Conservation (phyloP, 257 asterid species). For the Solanum stenotomum region DNA sequence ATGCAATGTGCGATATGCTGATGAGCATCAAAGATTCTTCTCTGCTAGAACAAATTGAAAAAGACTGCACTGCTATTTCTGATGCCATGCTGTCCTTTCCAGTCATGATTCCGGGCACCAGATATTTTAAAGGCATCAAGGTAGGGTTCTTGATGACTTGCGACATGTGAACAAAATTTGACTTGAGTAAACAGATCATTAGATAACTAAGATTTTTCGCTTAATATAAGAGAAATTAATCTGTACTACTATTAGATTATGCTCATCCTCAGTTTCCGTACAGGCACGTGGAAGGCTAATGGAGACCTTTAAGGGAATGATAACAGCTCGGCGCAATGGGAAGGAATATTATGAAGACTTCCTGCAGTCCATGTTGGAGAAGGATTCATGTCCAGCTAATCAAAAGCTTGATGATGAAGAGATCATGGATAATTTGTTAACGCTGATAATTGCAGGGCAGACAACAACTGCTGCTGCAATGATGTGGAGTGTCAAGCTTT, state of each 20-base stretch:
- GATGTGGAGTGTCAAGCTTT: slow-evolving; percentile 62
- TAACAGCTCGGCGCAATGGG: slow-evolving; percentile 24
- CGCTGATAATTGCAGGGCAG: slow-evolving; percentile 41
- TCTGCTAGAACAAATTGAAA: slow-evolving; percentile 25
- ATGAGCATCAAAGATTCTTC: slow-evolving; percentile 35
- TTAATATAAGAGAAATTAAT: not conserved
- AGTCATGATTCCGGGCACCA: slow-evolving; percentile 46
- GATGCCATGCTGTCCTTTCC: slow-evolving; percentile 50
- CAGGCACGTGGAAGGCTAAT: slow-evolving; percentile 48
- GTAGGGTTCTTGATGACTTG: slow-evolving; percentile 3
- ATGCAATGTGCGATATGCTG: slow-evolving; percentile 42
- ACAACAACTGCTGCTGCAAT: slow-evolving; percentile 58
- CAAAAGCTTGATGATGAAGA: slow-evolving; percentile 52
- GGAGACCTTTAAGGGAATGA: slow-evolving; percentile 31
- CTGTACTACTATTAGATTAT: not conserved
- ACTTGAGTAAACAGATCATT: not conserved
- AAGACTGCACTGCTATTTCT: slow-evolving; percentile 26
- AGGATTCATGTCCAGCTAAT: slow-evolving; percentile 28
- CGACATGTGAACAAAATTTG: not conserved
- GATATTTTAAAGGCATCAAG: slow-evolving; percentile 49
- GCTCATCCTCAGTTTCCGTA: not conserved
- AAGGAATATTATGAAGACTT: slow-evolving; percentile 32
- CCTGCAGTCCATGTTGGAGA: slow-evolving; percentile 37
- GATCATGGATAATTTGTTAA: slow-evolving; percentile 53
- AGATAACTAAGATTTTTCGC: not conserved